Evolutionary conservation across 2,329 filamentous ascomycete genomes (phyloP), one percentile per base, ranked within the genome.

Genomic region (Paraphaeosphaeria sporulosa): DNA sequence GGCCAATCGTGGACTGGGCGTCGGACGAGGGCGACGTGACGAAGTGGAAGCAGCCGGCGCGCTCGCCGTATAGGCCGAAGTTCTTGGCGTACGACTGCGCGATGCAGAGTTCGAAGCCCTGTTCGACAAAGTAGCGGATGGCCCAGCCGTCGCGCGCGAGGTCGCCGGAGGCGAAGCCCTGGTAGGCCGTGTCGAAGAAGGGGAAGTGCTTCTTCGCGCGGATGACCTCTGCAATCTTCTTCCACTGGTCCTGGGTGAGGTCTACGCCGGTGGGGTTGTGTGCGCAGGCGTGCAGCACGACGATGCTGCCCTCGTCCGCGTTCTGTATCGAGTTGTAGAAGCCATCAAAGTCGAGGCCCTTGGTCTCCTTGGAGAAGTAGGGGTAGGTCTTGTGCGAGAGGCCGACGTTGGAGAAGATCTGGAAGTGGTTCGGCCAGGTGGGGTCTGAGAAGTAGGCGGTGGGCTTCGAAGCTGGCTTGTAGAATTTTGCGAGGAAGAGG

Each of bases 231-330:
- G 94, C 93, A 63, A 99, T 88, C 81, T 96, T 87, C 79, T 90
- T 92, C 95, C 95, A 99, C 82, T 99, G 95, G 56, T 94, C 92
- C 68, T 90, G 85, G 21, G 94, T 96, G 8, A 94, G 94, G 80
- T 99, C 95, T 64, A 99, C 94, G 60, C 95, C 95, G 1, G 95
- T 99, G 38, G 95, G 95, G 84, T 99, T 99, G 84, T 99, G 95
- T 40, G 95, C 95, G 78, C 95, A 99, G 64, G 93, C 92, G 81
- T 98, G 95, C 42, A 98, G 87, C 47, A 98, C 86, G 78, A 99
- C 89, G 78, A 99, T 88, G 76, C 92, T 94, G 69, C 89, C 88
- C 55, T 91, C 85, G 3, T 92, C 90, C 8, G 94, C 94, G 62
- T 64, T 70, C 62, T 86, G 79, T 54, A 98, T 83, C 36, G 90